Evolutionary conservation across 2,329 filamentous ascomycete genomes (phyloP).

Genomic region (Ophiostoma sp.): DNA sequence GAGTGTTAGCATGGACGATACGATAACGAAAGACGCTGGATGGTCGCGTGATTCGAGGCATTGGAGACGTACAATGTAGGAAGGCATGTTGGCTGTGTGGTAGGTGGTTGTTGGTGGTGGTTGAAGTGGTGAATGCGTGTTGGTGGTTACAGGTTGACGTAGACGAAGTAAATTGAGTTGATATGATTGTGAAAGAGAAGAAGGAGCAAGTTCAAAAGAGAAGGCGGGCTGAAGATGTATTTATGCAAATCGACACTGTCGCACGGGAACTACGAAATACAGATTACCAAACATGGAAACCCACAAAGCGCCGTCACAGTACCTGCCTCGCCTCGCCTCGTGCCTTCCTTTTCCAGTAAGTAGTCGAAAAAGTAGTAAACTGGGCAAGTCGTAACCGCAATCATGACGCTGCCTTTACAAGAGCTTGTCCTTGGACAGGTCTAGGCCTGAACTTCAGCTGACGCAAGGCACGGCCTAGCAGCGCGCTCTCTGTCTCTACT

Average conservation of each 20-base stretch:
- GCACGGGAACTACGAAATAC: neutral
- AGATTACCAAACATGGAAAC: neutral
- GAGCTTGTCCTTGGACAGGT: neutral
- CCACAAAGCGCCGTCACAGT: neutral
- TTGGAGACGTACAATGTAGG: constrained; percentile 30
- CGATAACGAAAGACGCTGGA: too few species aligned
- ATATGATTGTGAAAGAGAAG: neutral
- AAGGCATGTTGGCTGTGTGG: constrained; percentile 29
- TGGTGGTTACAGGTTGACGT: neutral
- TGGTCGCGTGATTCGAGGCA: neutral
- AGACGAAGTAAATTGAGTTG: neutral
- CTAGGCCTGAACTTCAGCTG: neutral
- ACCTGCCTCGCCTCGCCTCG: neutral
- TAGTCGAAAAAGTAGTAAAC: neutral
- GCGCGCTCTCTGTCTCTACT: neutral
- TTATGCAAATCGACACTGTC: constrained; percentile 3
- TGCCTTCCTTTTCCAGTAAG: constrained; percentile 13
- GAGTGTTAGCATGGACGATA: neutral
- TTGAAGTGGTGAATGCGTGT: neutral
- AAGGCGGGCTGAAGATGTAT: neutral
- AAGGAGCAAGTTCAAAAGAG: neutral
- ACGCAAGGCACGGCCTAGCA: constrained; percentile 1
- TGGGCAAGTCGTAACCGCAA: neutral
- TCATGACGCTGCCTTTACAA: neutral
- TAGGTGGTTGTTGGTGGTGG: neutral